Evolutionary conservation across 139 green algal species (phyloP).

Genomic region (Micromonas commoda): DNA sequence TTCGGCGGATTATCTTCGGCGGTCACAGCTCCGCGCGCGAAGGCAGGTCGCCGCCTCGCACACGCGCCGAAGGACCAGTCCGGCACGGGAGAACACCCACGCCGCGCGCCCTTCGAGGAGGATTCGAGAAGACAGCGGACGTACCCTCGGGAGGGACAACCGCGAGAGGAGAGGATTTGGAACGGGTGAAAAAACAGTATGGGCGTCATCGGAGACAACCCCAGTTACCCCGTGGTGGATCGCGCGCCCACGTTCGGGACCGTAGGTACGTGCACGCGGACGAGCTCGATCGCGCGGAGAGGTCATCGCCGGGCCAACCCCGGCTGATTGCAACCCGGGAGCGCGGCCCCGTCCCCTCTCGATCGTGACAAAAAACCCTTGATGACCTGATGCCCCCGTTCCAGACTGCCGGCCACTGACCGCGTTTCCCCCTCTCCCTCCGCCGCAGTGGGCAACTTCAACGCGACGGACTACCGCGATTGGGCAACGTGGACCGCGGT

Average conservation of each 20-base stretch:
- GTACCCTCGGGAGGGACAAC: too few species aligned
- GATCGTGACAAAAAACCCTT: too few species aligned
- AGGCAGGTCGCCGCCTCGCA: too few species aligned
- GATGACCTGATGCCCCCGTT: background rate
- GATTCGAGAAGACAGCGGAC: too few species aligned
- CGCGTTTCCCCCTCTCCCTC: background rate
- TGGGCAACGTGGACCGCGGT: background rate
- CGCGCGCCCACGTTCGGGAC: background rate
- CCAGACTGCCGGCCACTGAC: background rate
- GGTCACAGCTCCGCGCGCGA: too few species aligned
- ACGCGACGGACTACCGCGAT: background rate
- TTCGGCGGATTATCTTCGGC: too few species aligned
- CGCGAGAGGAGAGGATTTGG: background rate
- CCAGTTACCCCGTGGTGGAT: background rate
- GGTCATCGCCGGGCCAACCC: background rate
- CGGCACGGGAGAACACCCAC: too few species aligned
- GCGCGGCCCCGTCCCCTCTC: too few species aligned
- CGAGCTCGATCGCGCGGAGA: background rate
- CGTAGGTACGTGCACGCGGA: background rate
- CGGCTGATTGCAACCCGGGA: background rate
- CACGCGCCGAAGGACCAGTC: too few species aligned
- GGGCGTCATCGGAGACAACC: background rate
- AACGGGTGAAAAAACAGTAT: background rate
- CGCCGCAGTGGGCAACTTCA: background rate
- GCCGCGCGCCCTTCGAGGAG: too few species aligned